phyloP scores from a whole-genome alignment of 2,329 filamentous ascomycete species.

The Metarhizium humberi region DNA sequence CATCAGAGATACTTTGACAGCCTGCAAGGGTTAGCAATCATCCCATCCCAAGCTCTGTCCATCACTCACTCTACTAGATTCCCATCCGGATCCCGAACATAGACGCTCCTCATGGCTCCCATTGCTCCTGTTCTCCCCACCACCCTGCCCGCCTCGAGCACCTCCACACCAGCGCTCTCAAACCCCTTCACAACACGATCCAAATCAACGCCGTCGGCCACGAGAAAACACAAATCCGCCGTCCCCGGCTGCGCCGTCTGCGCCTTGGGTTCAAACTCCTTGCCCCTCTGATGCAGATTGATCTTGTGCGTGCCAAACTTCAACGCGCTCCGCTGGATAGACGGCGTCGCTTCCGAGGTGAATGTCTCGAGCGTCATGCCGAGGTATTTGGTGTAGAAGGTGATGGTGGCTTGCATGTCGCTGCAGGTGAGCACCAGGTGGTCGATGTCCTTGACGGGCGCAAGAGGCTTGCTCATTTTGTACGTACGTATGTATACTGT shows the following conservation, averaged over 20 bases:
- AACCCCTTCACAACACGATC: slow-evolving; percentile 33
- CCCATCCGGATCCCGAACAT: slow-evolving; percentile 51
- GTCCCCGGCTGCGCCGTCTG: slow-evolving; percentile 42
- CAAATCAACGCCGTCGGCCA: slow-evolving; percentile 34
- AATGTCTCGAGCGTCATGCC: slow-evolving; percentile 50
- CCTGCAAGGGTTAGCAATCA: background rate
- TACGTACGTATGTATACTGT: background rate
- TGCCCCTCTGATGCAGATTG: slow-evolving; percentile 48
- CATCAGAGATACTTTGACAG: background rate
- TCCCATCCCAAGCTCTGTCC: background rate
- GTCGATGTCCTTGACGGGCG: slow-evolving; percentile 39
- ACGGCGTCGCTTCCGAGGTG: slow-evolving; percentile 25
- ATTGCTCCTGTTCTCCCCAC: slow-evolving; percentile 47
- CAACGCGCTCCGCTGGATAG: slow-evolving; percentile 37
- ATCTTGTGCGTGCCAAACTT: slow-evolving; percentile 51
- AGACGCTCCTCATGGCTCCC: slow-evolving; percentile 46
- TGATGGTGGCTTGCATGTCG: slow-evolving; percentile 36
- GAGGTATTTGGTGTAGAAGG: slow-evolving; percentile 45
- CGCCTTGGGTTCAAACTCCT: slow-evolving; percentile 53
- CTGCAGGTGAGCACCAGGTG: slow-evolving; percentile 52
- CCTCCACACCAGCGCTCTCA: slow-evolving; percentile 33
- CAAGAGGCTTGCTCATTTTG: slow-evolving; percentile 18
- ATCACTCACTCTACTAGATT: slow-evolving; percentile 50
- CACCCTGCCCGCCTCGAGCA: slow-evolving; percentile 39
- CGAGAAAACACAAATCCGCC: slow-evolving; percentile 51